Evolutionary conservation across 805 yeast species (phyloP).

Genomic region (Blastobotrys robertii): DNA sequence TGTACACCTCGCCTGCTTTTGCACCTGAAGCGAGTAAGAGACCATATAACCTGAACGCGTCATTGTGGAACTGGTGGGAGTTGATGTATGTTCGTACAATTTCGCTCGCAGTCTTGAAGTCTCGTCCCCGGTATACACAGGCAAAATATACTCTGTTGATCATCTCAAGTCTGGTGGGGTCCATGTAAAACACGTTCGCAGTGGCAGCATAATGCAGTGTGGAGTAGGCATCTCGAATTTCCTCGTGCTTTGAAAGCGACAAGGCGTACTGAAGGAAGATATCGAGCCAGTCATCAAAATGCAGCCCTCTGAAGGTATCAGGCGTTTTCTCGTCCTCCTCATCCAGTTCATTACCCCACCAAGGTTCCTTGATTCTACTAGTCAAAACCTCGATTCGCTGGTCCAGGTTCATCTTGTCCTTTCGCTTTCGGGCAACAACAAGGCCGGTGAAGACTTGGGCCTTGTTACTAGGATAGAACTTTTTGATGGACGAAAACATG

Average conservation of each 20-base stretch:
- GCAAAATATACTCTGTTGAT: slow-evolving; percentile 62
- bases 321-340: slow-evolving; percentile 30
- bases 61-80: slow-evolving; percentile 66
- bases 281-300: slow-evolving; percentile 75
- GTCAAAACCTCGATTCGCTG: slow-evolving; percentile 33
- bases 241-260: slow-evolving; percentile 50
- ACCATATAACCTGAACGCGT: slow-evolving; percentile 54
- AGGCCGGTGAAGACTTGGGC: slow-evolving; percentile 57
- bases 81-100: slow-evolving; percentile 56
- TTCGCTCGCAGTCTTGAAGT: slow-evolving; percentile 44
- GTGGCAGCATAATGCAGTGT: slow-evolving; percentile 66
- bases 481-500: slow-evolving; percentile 65
- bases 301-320: slow-evolving; percentile 58
- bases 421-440: slow-evolving; percentile 45
- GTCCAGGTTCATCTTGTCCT: slow-evolving; percentile 52
- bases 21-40: slow-evolving; percentile 57
- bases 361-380: slow-evolving; percentile 13
- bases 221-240: slow-evolving; percentile 52
- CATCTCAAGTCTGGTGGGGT: slow-evolving; percentile 47
- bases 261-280: slow-evolving; percentile 73
- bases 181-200: slow-evolving; percentile 68
- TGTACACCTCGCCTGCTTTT: slow-evolving; percentile 48
- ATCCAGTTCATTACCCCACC: slow-evolving; percentile 20
- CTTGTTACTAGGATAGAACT: slow-evolving; percentile 70
- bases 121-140: slow-evolving; percentile 40